Evolutionary conservation across 805 yeast genomes (phyloP), one percentile per base, ranked within the genome.

Genomic region (Monosporozyma aerobia): DNA sequence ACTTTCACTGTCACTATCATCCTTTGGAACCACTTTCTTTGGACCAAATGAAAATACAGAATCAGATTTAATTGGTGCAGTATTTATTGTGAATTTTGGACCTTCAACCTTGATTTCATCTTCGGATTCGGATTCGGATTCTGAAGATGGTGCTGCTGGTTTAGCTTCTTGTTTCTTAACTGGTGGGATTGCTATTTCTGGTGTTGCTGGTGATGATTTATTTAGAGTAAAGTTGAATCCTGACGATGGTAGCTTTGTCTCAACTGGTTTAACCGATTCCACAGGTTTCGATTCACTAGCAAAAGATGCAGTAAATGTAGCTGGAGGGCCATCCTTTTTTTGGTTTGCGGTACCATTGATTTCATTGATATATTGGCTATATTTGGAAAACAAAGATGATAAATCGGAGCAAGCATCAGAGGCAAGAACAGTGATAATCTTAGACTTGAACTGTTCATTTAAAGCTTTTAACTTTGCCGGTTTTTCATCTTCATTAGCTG

Each of bases 21-120:
- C 60, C 13, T 61, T 60, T 16, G 59, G 57, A 11, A 57, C 49
- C 2, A 57, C 57, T 40, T 58, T 57, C 41, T 62, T 63, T 19
- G 62, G 55, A 32, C 70, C 65, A 53, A 80, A 75, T 30, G 74
- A 71, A 64, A 80, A 80, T 5, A 77, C 78, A n/a, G 81, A 73
- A 52, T 74, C 72, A 3, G 72, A 71, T 2, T 79, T 73, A 3
- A 75, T 75, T 51, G 83, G 83, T 30, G 76, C 73, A 30, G 71
- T 61, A 14, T 63, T 65, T 32, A 79, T 56, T 8, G 74, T 76
- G 64, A 87, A 87, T 13, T 74, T 68, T 22, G 95, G 95, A 1
- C 95, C 95, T 65, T 86, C 79, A 30, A 85, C 77, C 63, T 82
- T 83, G 27, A 82, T 68, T 39, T 81, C 86, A 22, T 81, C 81